A percentile compares a stretch with the other conserved stretches of the same genome.
These are phyloP conservation scores for Rhodotorula toruloides DNA, from an alignment of 768 basidiomycete species.

Conservation along the genomic window DNA sequence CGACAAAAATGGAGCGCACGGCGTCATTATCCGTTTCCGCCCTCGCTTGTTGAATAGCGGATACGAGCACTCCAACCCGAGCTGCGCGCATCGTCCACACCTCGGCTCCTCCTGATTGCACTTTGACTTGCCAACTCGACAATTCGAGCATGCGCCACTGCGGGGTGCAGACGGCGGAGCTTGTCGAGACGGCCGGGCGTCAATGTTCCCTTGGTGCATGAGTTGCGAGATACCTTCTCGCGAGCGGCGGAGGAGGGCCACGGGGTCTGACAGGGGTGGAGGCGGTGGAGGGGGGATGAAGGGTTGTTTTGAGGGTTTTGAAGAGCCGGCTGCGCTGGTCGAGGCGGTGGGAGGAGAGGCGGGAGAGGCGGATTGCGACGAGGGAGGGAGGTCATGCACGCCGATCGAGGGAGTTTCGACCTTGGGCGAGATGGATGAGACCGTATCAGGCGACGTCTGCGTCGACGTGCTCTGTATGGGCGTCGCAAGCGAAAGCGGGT, in stretches of 20 bases:
- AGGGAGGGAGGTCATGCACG: no score
- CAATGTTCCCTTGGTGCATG: slow-evolving; percentile 20
- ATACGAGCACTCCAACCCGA: slow-evolving; percentile 2
- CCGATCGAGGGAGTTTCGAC: not conserved
- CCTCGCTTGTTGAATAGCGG: slow-evolving; percentile 17
- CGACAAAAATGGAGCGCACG: not conserved
- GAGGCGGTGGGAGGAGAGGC: not conserved
- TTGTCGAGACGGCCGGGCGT: slow-evolving; percentile 24
- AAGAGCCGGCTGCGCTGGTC: not conserved
- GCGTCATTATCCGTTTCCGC: slow-evolving; percentile 22
- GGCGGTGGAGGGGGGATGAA: slow-evolving; percentile 20
- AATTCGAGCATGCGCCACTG: slow-evolving; percentile 17
- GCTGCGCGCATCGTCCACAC: slow-evolving; percentile 3
- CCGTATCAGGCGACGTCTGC: no score
- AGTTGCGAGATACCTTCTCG: slow-evolving; percentile 4
- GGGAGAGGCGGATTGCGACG: not conserved
- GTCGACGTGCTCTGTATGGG: no score
- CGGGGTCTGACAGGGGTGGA: slow-evolving; percentile 18
- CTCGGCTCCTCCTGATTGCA: slow-evolving; percentile 19
- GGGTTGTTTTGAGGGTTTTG: not conserved
- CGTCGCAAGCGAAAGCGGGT: no score
- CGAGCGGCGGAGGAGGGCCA: slow-evolving; percentile 19
- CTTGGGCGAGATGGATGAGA: no score
- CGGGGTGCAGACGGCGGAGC: not conserved
- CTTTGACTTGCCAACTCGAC: slow-evolving; percentile 17